phyloP scores from a whole-genome alignment of 1,284 basidiomycete genomes.

The Microbotryum intermedium region DNA sequence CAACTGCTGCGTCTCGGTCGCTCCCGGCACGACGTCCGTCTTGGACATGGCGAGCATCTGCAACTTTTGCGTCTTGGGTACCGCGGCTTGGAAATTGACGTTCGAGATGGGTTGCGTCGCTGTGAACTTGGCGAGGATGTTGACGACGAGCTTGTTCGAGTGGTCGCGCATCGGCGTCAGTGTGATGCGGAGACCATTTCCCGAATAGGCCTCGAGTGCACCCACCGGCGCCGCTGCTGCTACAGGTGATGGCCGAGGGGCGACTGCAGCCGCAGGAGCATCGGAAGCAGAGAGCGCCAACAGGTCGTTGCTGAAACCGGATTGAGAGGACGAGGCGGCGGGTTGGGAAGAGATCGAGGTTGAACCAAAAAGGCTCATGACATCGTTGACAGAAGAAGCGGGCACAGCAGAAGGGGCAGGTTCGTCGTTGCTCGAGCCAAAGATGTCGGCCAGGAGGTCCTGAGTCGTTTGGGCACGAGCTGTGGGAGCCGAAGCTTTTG shows the following conservation, averaged over 20 bases:
- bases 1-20: conserved; percentile 89
- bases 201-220: conserved; percentile 73
- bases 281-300: conserved; percentile 36
- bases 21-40: conserved; percentile 63
- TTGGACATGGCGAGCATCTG: conserved; percentile 98
- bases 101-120: conserved; percentile 49
- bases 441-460: conserved; percentile 87
- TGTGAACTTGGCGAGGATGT: conserved; percentile 83
- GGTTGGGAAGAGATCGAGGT: conserved; percentile 23
- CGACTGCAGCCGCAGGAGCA: conserved; percentile 34
- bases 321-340: conserved; percentile 6
- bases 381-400: conserved; percentile 66
- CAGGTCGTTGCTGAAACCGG: conserved; percentile 32
- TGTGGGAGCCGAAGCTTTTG: conserved; percentile 37
- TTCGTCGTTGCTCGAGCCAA: conserved; percentile 52
- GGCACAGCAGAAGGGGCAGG: conserved; percentile 40
- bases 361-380: conserved; percentile 74
- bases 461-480: conserved; percentile 58
- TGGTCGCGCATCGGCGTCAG: conserved; percentile 76
- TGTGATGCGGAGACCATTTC: conserved; percentile 79
- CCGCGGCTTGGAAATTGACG: conserved; percentile 93
- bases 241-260: conserved; percentile 34
- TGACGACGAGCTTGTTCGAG: conserved; percentile 72
- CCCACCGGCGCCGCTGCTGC: conserved; percentile 42
- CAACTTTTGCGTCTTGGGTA: conserved; percentile 96